A percentile compares a stretch with the other conserved stretches of the same genome.
phyloP scores from a whole-genome alignment of 1,139 yeast genomes.

The Wickerhamomyces sp. region DNA sequence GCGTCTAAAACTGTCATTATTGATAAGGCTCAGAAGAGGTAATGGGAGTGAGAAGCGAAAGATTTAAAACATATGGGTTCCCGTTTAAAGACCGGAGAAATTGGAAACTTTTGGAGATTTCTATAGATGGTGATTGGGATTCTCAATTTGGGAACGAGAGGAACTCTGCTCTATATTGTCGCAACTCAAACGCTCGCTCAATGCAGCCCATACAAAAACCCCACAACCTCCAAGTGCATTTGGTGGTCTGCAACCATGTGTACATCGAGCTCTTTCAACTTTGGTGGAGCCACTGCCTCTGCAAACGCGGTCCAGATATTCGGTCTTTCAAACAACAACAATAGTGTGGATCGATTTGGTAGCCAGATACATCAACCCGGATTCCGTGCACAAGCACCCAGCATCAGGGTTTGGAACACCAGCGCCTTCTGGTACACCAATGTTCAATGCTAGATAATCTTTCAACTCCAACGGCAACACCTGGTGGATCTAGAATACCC shows the following conservation, averaged over 20 bases:
- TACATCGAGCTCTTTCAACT: constrained; percentile 6
- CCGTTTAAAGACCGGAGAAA: too few species aligned
- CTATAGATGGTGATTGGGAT: too few species aligned
- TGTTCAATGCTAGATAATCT: constrained; percentile 16
- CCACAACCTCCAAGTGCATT: constrained; percentile 4
- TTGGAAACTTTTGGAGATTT: too few species aligned
- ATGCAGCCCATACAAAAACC: constrained; percentile 3
- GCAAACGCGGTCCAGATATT: constrained; percentile 10
- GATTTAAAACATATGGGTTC: too few species aligned
- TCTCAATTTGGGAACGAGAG: too few species aligned
- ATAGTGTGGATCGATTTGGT: constrained; percentile 9
- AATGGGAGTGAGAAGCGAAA: too few species aligned
- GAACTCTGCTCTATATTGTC: too few species aligned
- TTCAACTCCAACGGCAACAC: constrained; percentile 13
- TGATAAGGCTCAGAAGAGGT: too few species aligned
- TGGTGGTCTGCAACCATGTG: constrained; percentile 2
- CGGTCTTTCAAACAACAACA: constrained; percentile 8
- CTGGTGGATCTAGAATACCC: constrained; percentile 12
- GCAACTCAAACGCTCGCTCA: too few species aligned
- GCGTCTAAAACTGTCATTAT: too few species aligned
- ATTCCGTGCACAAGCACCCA: neutral
- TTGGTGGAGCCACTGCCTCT: constrained; percentile 12
- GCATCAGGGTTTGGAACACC: neutral
- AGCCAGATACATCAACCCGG: constrained; percentile 4
- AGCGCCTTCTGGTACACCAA: neutral